Conservation (phyloP, 768 basidiomycete genomes). For the Xerocomus potaroensis region DNA sequence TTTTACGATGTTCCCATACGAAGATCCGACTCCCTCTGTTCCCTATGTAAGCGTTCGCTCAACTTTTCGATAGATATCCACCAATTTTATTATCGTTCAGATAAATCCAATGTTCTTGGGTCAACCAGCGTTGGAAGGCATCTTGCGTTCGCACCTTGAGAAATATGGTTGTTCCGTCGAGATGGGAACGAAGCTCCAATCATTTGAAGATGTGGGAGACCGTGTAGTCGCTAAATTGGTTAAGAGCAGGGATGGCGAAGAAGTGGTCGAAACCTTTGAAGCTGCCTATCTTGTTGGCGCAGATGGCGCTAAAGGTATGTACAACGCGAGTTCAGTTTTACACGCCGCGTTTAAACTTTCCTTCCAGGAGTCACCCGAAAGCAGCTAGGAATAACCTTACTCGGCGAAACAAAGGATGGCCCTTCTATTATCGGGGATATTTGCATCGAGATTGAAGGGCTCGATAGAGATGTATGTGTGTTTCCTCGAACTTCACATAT, state of each 20-base stretch:
- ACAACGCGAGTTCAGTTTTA: no score
- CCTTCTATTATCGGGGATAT: constrained; percentile 36
- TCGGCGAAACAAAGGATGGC: constrained; percentile 37
- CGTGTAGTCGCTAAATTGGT: constrained; percentile 36
- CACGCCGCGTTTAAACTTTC: neutral
- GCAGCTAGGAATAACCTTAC: constrained; percentile 37
- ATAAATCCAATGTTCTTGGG: constrained; percentile 15
- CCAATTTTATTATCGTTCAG: neutral
- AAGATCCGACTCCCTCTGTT: constrained; percentile 22
- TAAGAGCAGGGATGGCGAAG: constrained; percentile 21
- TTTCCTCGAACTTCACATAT: neutral
- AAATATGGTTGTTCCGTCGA: constrained; percentile 33
- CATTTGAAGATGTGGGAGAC: constrained; percentile 38
- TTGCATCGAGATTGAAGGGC: constrained; percentile 26
- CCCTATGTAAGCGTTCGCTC: constrained; percentile 19
- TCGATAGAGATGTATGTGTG: constrained; percentile 26
- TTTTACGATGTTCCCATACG: neutral
- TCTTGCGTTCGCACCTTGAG: constrained; percentile 16
- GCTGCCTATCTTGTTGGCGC: constrained; percentile 37
- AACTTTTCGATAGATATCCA: neutral
- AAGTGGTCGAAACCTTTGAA: constrained; percentile 24
- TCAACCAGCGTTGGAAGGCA: constrained; percentile 32
- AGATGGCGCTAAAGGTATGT: constrained; percentile 36
- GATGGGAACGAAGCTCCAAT: constrained; percentile 40
- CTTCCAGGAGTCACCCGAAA: constrained; percentile 35